These are phyloP conservation scores for Boletus speciosus DNA, from an alignment of 768 basidiomycete species.

Conservation along the genomic window DNA sequence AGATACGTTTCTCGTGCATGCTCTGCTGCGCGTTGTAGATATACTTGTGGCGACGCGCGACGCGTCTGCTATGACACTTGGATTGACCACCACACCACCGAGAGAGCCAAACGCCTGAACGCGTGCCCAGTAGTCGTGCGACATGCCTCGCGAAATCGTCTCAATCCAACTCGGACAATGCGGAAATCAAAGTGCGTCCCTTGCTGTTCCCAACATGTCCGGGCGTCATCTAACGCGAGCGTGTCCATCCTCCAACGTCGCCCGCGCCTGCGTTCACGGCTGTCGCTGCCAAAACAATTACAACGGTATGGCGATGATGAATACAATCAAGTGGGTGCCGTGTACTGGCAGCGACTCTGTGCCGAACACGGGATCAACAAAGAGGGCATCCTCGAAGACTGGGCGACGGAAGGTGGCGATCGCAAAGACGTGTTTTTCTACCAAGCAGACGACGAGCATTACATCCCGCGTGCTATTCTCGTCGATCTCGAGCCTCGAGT, in stretches of 20 bases:
- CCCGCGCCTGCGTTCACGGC: background rate
- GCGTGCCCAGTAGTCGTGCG: constrained; percentile 12
- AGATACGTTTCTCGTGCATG: constrained; percentile 17
- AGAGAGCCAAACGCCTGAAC: constrained; percentile 6
- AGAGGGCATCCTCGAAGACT: constrained; percentile 94
- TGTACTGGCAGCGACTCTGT: constrained; percentile 98
- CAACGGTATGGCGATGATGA: background rate
- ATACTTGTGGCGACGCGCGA: background rate
- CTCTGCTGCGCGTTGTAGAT: constrained; percentile 6
- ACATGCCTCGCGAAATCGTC: constrained; percentile 82
- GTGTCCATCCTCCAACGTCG: background rate
- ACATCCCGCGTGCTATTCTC: constrained; percentile 94
- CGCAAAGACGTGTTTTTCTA: constrained; percentile 99
- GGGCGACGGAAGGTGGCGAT: constrained; percentile 93
- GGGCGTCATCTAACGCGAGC: background rate
- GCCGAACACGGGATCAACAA: constrained; percentile 97
- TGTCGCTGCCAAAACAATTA: background rate
- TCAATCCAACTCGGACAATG: constrained; percentile 88
- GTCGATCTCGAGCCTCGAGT: constrained; percentile 97
- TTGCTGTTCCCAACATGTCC: constrained; percentile 2
- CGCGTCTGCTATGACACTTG: constrained; percentile 5
- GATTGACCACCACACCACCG: constrained; percentile 3
- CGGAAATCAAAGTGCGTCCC: constrained; percentile 77
- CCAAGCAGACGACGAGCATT: constrained; percentile 99
- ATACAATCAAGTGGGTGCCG: constrained; percentile 73